Percentiles rank a stretch among this genome's conserved stretches.
Conservation (phyloP, 2,329 filamentous ascomycete species). For the Coniella vitis region DNA sequence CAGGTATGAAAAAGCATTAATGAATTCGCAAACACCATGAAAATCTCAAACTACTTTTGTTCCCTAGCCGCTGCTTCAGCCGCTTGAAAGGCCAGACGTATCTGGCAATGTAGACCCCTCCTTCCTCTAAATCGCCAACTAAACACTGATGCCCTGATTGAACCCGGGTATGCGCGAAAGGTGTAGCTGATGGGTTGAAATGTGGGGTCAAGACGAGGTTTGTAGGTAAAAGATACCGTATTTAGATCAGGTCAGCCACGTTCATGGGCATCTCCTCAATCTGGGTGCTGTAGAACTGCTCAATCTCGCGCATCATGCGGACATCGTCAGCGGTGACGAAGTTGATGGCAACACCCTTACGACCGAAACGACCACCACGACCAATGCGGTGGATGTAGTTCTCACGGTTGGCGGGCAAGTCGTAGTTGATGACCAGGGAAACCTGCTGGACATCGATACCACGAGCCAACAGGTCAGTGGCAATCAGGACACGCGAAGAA, state of each 20-base stretch:
- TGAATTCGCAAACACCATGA: slow-evolving; percentile 16
- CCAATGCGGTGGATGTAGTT: slow-evolving; percentile 99
- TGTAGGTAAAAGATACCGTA: background rate
- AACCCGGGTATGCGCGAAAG: slow-evolving; percentile 12
- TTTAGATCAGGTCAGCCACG: slow-evolving; percentile 53
- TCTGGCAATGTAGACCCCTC: slow-evolving; percentile 15
- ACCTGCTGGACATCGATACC: slow-evolving; percentile 99
- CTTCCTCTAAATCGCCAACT: slow-evolving; percentile 17
- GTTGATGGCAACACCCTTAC: slow-evolving; percentile 99
- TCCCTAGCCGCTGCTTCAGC: slow-evolving; percentile 10
- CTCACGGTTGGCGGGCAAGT: slow-evolving; percentile 95
- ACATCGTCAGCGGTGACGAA: slow-evolving; percentile 98
- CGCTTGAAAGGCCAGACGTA: slow-evolving; percentile 10
- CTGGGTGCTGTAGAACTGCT: slow-evolving; percentile 68
- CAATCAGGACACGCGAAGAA: slow-evolving; percentile 92
- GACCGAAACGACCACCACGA: slow-evolving; percentile 87
- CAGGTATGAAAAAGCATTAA: slow-evolving; percentile 16
- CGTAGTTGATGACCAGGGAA: slow-evolving; percentile 97
- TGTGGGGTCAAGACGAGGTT: slow-evolving; percentile 12
- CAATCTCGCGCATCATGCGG: slow-evolving; percentile 93
- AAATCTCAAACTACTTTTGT: slow-evolving; percentile 15
- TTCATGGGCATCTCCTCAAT: slow-evolving; percentile 99
- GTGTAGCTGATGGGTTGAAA: slow-evolving; percentile 14
- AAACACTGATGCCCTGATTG: slow-evolving; percentile 14
- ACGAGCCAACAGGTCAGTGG: slow-evolving; percentile 94